A percentile compares a stretch with the other conserved stretches of the same genome.
Conservation (phyloP, 2,329 filamentous ascomycete species). For the Penicillium brasilianum region DNA sequence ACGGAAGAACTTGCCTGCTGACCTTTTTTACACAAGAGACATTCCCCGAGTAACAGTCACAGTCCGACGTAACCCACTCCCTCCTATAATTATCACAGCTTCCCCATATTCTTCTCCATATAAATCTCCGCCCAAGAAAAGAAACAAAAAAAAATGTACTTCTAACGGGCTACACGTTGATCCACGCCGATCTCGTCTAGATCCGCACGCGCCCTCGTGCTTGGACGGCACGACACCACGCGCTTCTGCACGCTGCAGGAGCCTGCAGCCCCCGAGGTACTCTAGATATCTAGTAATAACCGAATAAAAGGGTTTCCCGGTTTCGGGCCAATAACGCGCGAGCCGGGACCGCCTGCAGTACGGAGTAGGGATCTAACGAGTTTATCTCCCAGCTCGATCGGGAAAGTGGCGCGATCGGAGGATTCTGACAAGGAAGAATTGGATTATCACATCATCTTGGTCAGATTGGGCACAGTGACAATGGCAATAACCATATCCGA, state of each 20-base stretch:
- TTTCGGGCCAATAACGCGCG: background rate
- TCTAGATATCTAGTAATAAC: too few relatives aligned
- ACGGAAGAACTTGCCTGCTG: background rate
- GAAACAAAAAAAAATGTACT: too few relatives aligned
- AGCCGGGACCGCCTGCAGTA: slow-evolving; percentile 2
- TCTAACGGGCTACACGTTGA: background rate
- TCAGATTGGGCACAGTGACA: too few relatives aligned
- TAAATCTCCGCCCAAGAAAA: background rate
- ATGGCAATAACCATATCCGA: too few relatives aligned
- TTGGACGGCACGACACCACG: background rate
- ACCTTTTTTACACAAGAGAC: background rate
- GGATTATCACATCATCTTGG: background rate
- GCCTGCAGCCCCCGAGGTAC: background rate
- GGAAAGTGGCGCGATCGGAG: slow-evolving; percentile 1
- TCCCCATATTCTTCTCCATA: background rate
- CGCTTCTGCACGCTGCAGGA: background rate
- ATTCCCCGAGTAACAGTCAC: too few relatives aligned
- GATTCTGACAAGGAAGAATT: background rate
- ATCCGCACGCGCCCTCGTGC: slow-evolving; percentile 3
- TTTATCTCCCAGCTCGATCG: slow-evolving; percentile 1
- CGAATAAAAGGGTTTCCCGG: background rate
- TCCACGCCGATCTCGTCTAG: background rate
- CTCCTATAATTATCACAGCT: background rate
- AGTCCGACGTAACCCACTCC: background rate
- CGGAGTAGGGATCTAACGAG: background rate